Percentiles rank a stretch among this genome's conserved stretches.
Conservation (phyloP, 2,329 filamentous ascomycete species). For the Trichoderma oligosporum region DNA sequence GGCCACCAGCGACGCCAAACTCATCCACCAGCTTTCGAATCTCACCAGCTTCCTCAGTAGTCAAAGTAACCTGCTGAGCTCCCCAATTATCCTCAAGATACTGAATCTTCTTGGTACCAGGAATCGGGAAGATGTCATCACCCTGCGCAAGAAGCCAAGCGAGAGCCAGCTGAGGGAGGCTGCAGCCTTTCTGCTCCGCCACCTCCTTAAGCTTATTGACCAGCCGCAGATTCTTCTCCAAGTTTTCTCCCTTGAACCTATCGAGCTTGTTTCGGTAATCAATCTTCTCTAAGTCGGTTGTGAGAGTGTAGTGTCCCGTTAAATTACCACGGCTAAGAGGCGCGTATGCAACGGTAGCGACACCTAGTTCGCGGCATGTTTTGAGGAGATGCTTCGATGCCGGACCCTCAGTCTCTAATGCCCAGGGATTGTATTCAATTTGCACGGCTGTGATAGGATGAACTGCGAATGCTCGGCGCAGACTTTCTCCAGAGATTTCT, state of each 20-base stretch:
- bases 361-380: slow-evolving; percentile 55
- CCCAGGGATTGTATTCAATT: slow-evolving; percentile 52
- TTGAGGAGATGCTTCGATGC: slow-evolving; percentile 44
- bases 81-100: slow-evolving; percentile 46
- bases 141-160: slow-evolving; percentile 62
- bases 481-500: slow-evolving; percentile 46
- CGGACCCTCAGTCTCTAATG: slow-evolving; percentile 55
- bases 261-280: slow-evolving; percentile 39
- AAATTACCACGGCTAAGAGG: slow-evolving; percentile 59
- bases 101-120: slow-evolving; percentile 46
- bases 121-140: slow-evolving; percentile 57
- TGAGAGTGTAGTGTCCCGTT: slow-evolving; percentile 45
- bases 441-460: slow-evolving; percentile 50
- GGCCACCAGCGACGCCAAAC: slow-evolving; percentile 7
- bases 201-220: slow-evolving; percentile 47
- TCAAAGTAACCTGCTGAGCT: slow-evolving; percentile 32
- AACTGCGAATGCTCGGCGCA: slow-evolving; percentile 50
- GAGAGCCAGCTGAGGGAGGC: slow-evolving; percentile 55
- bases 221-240: slow-evolving; percentile 48
- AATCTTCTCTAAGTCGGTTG: slow-evolving; percentile 39
- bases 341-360: slow-evolving; percentile 54
- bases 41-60: slow-evolving; percentile 1
- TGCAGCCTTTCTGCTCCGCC: slow-evolving; percentile 51
- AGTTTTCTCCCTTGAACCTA: slow-evolving; percentile 24
- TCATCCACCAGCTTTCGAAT: slow-evolving; percentile 6